Percentiles rank a stretch among this genome's conserved stretches.
These are phyloP conservation scores for Hypoxylon sp. DNA, from an alignment of 2,329 filamentous ascomycete species.

Conservation along the genomic window DNA sequence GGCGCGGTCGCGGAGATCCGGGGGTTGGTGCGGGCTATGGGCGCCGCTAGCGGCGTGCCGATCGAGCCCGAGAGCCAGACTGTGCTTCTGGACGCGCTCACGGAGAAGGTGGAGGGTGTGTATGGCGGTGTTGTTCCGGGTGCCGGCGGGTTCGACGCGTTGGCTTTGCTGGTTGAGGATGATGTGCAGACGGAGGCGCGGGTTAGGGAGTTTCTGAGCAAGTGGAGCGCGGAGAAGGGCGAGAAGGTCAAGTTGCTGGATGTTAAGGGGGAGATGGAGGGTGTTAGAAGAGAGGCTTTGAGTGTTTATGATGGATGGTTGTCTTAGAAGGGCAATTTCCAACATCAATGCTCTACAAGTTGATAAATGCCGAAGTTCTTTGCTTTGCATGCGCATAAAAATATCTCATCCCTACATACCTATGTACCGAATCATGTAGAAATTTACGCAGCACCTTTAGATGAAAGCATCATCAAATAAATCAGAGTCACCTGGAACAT, in stretches of 20 bases:
- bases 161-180: constrained; percentile 81
- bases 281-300: constrained; percentile 42
- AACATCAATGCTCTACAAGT: no score
- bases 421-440: no score
- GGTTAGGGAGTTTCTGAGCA: constrained; percentile 68
- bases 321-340: no score
- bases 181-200: constrained; percentile 68
- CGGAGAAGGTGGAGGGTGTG: constrained; percentile 74
- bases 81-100: constrained; percentile 79
- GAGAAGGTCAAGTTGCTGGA: constrained; percentile 72
- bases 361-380: no score
- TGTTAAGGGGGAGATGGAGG: constrained; percentile 49
- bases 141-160: constrained; percentile 91
- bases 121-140: constrained; percentile 93
- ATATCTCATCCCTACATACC: no score
- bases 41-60: constrained; percentile 75
- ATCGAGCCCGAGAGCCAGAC: constrained; percentile 92
- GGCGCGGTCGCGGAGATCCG: constrained; percentile 61
- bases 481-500: no score
- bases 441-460: no score
- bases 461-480: no score
- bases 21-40: constrained; percentile 79
- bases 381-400: no score
- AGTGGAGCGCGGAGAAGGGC: constrained; percentile 69
- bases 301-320: constrained; percentile 45